A percentile compares a stretch with the other conserved stretches of the same genome.
phyloP scores from a whole-genome alignment of 495 filamentous ascomycete species.

The Podospora fimiseda region DNA sequence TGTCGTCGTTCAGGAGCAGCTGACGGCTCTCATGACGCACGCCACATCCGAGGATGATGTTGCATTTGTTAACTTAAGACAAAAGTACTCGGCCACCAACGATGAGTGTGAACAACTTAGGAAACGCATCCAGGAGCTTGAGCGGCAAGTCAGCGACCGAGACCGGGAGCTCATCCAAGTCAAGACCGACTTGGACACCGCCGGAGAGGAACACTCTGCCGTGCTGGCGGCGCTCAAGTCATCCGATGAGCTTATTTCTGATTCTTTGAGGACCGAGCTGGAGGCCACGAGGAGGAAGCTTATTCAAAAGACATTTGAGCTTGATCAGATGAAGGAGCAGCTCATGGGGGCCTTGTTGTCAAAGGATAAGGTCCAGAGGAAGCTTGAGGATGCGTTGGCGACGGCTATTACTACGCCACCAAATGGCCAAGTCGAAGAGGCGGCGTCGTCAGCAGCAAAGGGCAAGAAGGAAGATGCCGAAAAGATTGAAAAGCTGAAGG shows the following conservation, averaged over 20 bases:
- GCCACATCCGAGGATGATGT: conserved; percentile 37
- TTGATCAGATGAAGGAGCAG: conserved; percentile 46
- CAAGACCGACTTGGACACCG: conserved; percentile 36
- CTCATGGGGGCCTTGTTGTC: conserved; percentile 45
- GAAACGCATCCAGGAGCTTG: conserved; percentile 36
- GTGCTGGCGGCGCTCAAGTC: conserved; percentile 47
- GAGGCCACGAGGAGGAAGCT: conserved; percentile 39
- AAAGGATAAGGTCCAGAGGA: conserved; percentile 48
- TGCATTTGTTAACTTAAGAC: conserved; percentile 33
- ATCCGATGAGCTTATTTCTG: conserved; percentile 46
- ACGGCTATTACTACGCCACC: conserved; percentile 3
- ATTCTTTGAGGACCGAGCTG: conserved; percentile 47
- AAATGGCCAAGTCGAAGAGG: conserved; percentile 6
- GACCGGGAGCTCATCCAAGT: conserved; percentile 40
- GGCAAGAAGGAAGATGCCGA: conserved; percentile 43
- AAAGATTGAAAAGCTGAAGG: conserved; percentile 45
- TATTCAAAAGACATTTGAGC: conserved; percentile 35
- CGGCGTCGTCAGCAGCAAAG: no score
- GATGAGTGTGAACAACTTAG: conserved; percentile 31
- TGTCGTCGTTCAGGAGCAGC: conserved; percentile 44
- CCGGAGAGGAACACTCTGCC: conserved; percentile 41
- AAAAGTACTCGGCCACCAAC: conserved; percentile 25
- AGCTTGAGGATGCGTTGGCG: conserved; percentile 36
- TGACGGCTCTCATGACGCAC: conserved; percentile 41
- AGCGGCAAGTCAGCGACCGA: conserved; percentile 38